These are phyloP conservation scores for Colletotrichum phormii DNA, from an alignment of 2,329 filamentous ascomycete species.

Conservation along the genomic window DNA sequence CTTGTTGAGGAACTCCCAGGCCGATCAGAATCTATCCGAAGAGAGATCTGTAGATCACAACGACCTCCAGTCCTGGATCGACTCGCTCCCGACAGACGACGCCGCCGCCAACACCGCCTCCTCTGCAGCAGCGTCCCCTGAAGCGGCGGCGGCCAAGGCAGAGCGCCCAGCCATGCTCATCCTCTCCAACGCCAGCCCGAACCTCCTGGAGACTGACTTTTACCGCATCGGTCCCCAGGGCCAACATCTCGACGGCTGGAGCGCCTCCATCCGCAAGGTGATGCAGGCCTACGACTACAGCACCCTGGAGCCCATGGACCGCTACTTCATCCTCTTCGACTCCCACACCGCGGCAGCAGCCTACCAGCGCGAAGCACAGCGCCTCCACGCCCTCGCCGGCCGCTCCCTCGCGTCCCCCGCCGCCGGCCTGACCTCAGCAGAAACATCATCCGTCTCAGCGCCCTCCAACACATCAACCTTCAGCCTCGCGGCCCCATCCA, in stretches of 20 bases:
- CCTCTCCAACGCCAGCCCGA: conserved; percentile 67
- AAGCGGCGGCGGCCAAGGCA: not conserved
- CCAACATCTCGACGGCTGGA: conserved; percentile 76
- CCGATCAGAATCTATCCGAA: not conserved
- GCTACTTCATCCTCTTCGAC: conserved; percentile 78
- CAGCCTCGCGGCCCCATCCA: conserved; percentile 59
- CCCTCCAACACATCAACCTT: conserved; percentile 53
- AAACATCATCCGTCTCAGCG: conserved; percentile 56
- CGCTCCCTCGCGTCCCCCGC: conserved; percentile 46
- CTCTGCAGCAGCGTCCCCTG: not conserved
- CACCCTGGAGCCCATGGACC: conserved; percentile 72
- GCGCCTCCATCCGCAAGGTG: conserved; percentile 70
- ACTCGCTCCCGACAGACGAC: conserved; percentile 23
- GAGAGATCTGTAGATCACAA: conserved; percentile 20
- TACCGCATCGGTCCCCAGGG: conserved; percentile 72
- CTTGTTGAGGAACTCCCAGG: not conserved
- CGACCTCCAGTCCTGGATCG: conserved; percentile 34
- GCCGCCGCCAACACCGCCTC: not conserved
- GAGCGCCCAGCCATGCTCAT: conserved; percentile 58
- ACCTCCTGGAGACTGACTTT: conserved; percentile 77
- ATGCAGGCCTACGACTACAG: conserved; percentile 73
- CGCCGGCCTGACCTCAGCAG: conserved; percentile 49
- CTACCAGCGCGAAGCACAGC: conserved; percentile 67
- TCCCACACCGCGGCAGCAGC: conserved; percentile 66
- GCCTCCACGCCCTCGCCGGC: conserved; percentile 49